Evolutionary conservation across 352 stramenopile genomes (phyloP), one percentile per base, ranked within the genome.

Genomic region (Phytophthora idaei): DNA sequence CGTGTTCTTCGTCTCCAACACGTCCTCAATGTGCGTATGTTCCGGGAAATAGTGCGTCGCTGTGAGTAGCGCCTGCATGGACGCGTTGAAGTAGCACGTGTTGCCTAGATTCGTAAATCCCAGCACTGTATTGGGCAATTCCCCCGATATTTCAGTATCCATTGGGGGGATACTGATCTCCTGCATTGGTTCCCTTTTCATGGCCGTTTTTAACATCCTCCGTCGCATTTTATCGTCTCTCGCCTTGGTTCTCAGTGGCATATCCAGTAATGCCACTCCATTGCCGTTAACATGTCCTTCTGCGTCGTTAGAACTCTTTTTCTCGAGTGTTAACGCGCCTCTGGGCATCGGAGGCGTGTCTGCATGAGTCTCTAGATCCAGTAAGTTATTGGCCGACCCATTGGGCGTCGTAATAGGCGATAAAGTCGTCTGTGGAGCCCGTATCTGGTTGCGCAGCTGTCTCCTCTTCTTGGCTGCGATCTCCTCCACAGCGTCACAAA

Each of bases 71-170:
- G 89, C 94, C 69, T 98, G 92, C 41, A 95, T 81, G 9, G 83
- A 81, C 1, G 92, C 84, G 57, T 97, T 97, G 64, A 98, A 96
- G 68, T 97, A 98, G 79, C 93, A 98, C 48, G 93, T 98, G 67
- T 98, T 98, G 54, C 93, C 93, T n/a, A 98, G 49, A 64, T 98
- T 98, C 44, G 78, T 90, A 59, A 93, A 87, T 0, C 85, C 85
- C 17, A 90, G 53, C 34, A 91, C 80, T 2, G 66, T 85, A 28
- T 58, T 78, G 12, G 73, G 73, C 11, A 70, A 39, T 41, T 70
- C 60, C 6, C 47, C 27, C 3, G 31, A 6, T 42, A 12, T 28
- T 25, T 50, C 52, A 27, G 14, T 28, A 61, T 53, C 49, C n/a
- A 9, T 42, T 5, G 54, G 3, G 6, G 68, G 39, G 29, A 71